Conservation (phyloP, 2,329 filamentous ascomycete species). For the Fusarium pseudograminearum region DNA sequence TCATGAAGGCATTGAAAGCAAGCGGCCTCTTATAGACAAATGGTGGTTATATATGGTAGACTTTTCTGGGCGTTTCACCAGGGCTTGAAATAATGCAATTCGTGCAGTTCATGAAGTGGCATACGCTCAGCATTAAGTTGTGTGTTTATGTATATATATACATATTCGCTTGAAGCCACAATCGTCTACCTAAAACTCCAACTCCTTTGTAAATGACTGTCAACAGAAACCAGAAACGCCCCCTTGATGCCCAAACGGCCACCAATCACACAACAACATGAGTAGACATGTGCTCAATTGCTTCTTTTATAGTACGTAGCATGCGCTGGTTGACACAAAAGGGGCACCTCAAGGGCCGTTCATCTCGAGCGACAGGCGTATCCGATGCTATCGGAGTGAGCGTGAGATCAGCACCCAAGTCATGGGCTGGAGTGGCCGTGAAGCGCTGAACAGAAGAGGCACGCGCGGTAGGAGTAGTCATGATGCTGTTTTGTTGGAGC, state of each 20-base stretch:
- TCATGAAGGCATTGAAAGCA: constrained; percentile 59
- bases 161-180: constrained; percentile 19
- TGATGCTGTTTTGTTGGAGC: constrained; percentile 48
- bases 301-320: constrained; percentile 70
- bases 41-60: constrained; percentile 22
- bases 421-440: constrained; percentile 51
- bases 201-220: not conserved
- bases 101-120: not conserved
- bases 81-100: not conserved
- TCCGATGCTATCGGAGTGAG: constrained; percentile 68
- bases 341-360: constrained; percentile 67
- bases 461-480: constrained; percentile 50
- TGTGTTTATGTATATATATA: not conserved
- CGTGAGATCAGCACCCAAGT: constrained; percentile 58
- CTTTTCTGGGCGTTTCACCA: constrained; percentile 3
- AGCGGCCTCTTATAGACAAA: constrained; percentile 50
- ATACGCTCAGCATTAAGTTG: constrained; percentile 17
- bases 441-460: constrained; percentile 52
- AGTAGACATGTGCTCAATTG: constrained; percentile 72
- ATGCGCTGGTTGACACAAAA: constrained; percentile 73
- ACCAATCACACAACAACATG: constrained; percentile 64
- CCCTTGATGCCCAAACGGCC: not conserved
- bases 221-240: not conserved
- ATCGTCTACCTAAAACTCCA: constrained; percentile 32
- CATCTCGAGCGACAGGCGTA: constrained; percentile 58